These are phyloP conservation scores for Pyrenula massariospora DNA, from an alignment of 495 filamentous ascomycete species.

Conservation along the genomic window DNA sequence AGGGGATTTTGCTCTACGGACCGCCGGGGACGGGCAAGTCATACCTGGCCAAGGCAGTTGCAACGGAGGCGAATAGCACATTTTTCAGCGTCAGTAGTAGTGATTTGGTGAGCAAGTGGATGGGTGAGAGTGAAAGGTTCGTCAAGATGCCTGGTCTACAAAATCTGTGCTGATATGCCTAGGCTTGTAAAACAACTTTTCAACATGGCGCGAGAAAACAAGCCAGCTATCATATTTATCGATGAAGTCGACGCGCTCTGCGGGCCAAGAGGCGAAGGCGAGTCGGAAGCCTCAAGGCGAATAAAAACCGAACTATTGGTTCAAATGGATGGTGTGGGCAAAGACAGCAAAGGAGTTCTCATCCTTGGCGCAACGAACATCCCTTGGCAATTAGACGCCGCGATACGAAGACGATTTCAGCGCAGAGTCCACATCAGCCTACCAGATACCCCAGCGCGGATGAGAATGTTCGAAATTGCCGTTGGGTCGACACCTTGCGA, in stretches of 20 bases:
- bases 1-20: slow-evolving; percentile 92
- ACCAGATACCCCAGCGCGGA: slow-evolving; percentile 77
- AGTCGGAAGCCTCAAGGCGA: slow-evolving; percentile 89
- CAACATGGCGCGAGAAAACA: slow-evolving; percentile 96
- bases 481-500: slow-evolving; percentile 87
- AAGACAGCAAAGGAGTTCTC: slow-evolving; percentile 83
- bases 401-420: slow-evolving; percentile 94
- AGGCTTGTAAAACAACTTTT: slow-evolving; percentile 96
- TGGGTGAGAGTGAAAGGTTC: slow-evolving; percentile 96
- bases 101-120: slow-evolving; percentile 97
- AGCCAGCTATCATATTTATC: slow-evolving; percentile 97
- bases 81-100: slow-evolving; percentile 97
- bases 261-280: slow-evolving; percentile 90
- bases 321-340: slow-evolving; percentile 98
- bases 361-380: slow-evolving; percentile 98
- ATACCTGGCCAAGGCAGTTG: slow-evolving; percentile 93
- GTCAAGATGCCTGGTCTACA: slow-evolving; percentile 10
- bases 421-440: slow-evolving; percentile 88
- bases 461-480: slow-evolving; percentile 93
- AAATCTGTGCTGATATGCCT: slow-evolving; percentile 6
- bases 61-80: slow-evolving; percentile 97
- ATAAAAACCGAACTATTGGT: slow-evolving; percentile 99
- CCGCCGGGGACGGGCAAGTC: slow-evolving; percentile 95
- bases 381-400: slow-evolving; percentile 97
- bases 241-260: slow-evolving; percentile 98